These are phyloP conservation scores for Diddensiella transvaalensis DNA, from an alignment of 805 yeast genomes.

Conservation along the genomic window DNA sequence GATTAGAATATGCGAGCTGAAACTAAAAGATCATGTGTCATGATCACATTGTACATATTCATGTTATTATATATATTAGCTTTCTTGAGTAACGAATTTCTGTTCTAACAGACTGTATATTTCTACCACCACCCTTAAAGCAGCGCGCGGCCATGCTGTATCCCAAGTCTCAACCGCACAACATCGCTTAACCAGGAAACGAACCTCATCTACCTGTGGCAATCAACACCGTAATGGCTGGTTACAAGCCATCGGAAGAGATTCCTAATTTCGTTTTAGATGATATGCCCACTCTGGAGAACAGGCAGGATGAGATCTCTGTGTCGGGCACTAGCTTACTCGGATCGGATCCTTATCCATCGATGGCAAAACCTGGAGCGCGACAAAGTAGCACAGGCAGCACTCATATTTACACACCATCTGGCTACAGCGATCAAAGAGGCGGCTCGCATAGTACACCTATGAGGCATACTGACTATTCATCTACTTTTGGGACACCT, in stretches of 20 bases:
- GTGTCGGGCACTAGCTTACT: slow-evolving; percentile 4
- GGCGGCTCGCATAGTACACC: neutral
- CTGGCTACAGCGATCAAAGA: neutral
- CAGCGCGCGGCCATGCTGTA: no score
- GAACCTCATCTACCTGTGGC: no score
- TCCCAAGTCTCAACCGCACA: no score
- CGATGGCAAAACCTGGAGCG: slow-evolving; percentile 19
- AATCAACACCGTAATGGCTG: neutral
- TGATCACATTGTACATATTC: no score
- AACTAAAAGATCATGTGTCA: slow-evolving; percentile 44
- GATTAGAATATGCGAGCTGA: slow-evolving; percentile 69
- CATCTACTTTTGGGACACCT: neutral
- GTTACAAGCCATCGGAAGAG: slow-evolving; percentile 5
- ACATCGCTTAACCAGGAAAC: no score
- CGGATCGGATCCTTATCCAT: slow-evolving; percentile 22
- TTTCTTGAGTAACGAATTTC: no score
- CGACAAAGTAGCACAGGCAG: neutral
- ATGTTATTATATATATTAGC: no score
- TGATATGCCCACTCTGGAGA: slow-evolving; percentile 19
- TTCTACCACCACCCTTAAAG: neutral
- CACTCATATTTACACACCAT: slow-evolving; percentile 2
- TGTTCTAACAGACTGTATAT: no score
- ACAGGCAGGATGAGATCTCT: slow-evolving; percentile 4
- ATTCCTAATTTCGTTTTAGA: slow-evolving; percentile 20
- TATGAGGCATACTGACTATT: neutral